A percentile compares a stretch with the other conserved stretches of the same genome.
These are phyloP conservation scores for Mycena sanguinolenta DNA, from an alignment of 768 basidiomycete genomes.

Conservation along the genomic window DNA sequence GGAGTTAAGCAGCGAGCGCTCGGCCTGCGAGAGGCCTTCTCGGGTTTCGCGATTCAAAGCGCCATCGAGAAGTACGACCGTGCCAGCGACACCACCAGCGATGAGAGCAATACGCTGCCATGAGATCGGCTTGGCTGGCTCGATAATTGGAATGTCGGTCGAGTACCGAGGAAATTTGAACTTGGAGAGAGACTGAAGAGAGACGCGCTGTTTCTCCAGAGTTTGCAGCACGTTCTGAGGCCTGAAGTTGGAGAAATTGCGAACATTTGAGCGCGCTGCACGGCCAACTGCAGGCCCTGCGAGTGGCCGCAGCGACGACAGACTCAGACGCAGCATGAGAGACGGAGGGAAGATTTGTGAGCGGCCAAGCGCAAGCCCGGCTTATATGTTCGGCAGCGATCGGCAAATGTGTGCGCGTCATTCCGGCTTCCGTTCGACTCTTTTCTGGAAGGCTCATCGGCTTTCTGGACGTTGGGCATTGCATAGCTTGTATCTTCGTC, in stretches of 20 bases:
- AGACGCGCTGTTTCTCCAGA: constrained; percentile 31
- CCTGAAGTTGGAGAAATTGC: constrained; percentile 33
- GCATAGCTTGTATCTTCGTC: no score
- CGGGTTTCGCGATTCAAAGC: constrained; percentile 86
- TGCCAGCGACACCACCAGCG: constrained; percentile 71
- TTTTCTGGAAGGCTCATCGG: background rate
- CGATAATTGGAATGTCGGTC: constrained; percentile 43
- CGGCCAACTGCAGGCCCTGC: constrained; percentile 26
- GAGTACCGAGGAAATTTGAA: constrained; percentile 54
- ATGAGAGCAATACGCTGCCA: constrained; percentile 51
- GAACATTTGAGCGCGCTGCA: constrained; percentile 26
- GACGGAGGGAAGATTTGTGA: background rate
- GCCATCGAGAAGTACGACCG: constrained; percentile 71
- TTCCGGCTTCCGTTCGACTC: background rate
- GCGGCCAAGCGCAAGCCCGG: background rate
- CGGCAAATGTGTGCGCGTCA: background rate
- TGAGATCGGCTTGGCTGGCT: constrained; percentile 52
- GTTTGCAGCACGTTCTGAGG: constrained; percentile 34
- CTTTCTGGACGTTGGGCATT: background rate
- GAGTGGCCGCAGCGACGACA: constrained; percentile 35
- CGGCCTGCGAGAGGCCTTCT: constrained; percentile 70
- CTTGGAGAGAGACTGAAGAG: constrained; percentile 11
- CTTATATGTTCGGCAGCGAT: constrained; percentile 8
- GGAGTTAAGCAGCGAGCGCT: constrained; percentile 79
- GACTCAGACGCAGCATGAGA: constrained; percentile 34